Evolutionary conservation across 1,284 basidiomycete species (phyloP).

Genomic region (Tremellales sp.): DNA sequence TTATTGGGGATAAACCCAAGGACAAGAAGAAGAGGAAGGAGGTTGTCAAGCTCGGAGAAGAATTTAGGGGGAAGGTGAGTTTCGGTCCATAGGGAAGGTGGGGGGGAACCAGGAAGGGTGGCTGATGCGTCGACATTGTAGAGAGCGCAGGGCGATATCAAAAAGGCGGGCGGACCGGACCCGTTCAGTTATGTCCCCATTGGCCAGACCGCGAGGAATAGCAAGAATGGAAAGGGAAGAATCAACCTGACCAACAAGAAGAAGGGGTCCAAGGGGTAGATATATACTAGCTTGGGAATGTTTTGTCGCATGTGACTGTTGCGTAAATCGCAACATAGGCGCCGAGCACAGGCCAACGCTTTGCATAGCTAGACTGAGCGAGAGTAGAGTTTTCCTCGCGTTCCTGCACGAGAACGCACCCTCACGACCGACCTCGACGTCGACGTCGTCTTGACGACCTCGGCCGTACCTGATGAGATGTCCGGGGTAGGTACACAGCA

Average conservation of each 20-base stretch:
- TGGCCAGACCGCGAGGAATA: slow-evolving; percentile 62
- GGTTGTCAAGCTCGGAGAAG: slow-evolving; percentile 64
- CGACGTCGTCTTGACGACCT: no score
- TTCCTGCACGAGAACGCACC: no score
- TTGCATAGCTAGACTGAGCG: no score
- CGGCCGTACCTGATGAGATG: no score
- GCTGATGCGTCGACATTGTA: slow-evolving; percentile 40
- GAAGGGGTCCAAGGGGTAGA: slow-evolving; percentile 44
- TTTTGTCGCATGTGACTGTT: no score
- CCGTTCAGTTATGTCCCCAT: slow-evolving; percentile 90
- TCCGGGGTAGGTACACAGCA: no score
- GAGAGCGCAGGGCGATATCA: slow-evolving; percentile 90
- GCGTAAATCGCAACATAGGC: no score
- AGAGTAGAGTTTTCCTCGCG: no score
- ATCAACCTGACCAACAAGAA: slow-evolving; percentile 49
- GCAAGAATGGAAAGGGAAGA: slow-evolving; percentile 25
- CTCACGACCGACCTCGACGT: no score
- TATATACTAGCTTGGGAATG: no score
- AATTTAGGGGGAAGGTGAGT: slow-evolving; percentile 72
- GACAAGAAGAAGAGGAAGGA: slow-evolving; percentile 54
- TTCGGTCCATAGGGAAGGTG: slow-evolving; percentile 48
- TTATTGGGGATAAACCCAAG: slow-evolving; percentile 55
- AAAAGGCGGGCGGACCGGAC: slow-evolving; percentile 71
- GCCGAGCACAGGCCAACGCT: no score
- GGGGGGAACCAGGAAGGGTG: neutral